Conservation (phyloP, 1,284 basidiomycete genomes). For the Ceratobasidium sp. region DNA sequence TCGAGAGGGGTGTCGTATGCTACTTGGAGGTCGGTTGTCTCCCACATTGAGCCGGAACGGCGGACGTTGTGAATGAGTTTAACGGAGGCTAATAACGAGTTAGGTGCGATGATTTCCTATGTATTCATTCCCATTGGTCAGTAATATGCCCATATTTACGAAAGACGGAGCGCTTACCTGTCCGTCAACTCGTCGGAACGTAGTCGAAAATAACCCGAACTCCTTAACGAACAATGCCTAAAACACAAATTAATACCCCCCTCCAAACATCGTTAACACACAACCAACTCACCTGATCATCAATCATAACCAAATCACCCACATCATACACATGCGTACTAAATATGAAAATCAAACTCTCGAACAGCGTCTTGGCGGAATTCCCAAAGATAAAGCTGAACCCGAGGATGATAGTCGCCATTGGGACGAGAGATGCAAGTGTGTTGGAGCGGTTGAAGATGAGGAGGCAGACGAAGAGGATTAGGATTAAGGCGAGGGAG, state of each 20-base stretch:
- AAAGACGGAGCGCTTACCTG: slow-evolving; percentile 51
- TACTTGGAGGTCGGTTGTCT: slow-evolving; percentile 75
- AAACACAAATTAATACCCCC: slow-evolving; percentile 20
- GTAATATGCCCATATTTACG: neutral
- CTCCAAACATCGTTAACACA: neutral
- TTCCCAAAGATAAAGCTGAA: slow-evolving; percentile 88
- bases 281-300: slow-evolving; percentile 66
- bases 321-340: slow-evolving; percentile 85
- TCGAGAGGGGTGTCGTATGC: slow-evolving; percentile 77
- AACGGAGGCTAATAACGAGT: slow-evolving; percentile 76
- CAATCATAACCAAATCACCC: slow-evolving; percentile 83
- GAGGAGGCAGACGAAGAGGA: slow-evolving; percentile 81
- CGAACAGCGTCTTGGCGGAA: slow-evolving; percentile 84
- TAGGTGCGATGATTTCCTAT: slow-evolving; percentile 82
- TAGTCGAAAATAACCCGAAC: slow-evolving; percentile 86
- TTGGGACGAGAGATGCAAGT: slow-evolving; percentile 81
- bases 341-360: slow-evolving; percentile 86
- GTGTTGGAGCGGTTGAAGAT: slow-evolving; percentile 82
- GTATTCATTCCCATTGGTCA: slow-evolving; percentile 16
- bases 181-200: slow-evolving; percentile 82
- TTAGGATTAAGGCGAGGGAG: slow-evolving; percentile 69
- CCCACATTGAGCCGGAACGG: slow-evolving; percentile 85
- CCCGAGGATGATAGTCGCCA: slow-evolving; percentile 83
- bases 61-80: slow-evolving; percentile 85
- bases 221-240: slow-evolving; percentile 75